phyloP scores from a whole-genome alignment of 2,329 filamentous ascomycete genomes.

The Trichoderma gracile region DNA sequence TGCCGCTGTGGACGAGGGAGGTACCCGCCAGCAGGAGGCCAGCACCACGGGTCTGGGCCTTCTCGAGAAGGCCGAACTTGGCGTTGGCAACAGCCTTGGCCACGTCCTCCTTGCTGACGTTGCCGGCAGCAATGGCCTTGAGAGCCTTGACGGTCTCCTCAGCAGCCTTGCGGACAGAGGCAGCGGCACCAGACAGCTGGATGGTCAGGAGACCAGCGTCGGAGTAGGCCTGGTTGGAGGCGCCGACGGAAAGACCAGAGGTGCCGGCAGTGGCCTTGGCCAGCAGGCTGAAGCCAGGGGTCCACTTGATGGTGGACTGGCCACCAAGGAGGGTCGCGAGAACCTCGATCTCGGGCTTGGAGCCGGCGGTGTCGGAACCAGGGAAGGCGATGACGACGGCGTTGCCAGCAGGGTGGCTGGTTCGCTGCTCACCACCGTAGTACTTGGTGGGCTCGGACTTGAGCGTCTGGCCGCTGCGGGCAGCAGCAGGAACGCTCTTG shows the following conservation, averaged over 20 bases:
- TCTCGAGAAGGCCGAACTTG: constrained; percentile 87
- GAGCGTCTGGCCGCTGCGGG: constrained; percentile 53
- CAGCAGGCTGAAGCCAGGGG: constrained; percentile 86
- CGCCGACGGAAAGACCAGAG: constrained; percentile 67
- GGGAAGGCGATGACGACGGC: constrained; percentile 89
- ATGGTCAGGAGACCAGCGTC: constrained; percentile 90
- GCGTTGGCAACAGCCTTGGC: constrained; percentile 89
- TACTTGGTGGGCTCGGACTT: constrained; percentile 74
- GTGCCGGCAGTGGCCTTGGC: constrained; percentile 72
- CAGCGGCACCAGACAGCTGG: constrained; percentile 73
- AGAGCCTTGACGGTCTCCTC: constrained; percentile 77
- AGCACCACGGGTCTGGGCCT: constrained; percentile 73
- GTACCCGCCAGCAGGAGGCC: constrained; percentile 83
- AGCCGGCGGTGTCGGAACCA: constrained; percentile 75
- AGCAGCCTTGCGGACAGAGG: constrained; percentile 71
- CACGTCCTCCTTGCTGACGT: constrained; percentile 79
- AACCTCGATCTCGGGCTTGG: constrained; percentile 88
- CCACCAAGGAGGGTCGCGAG: constrained; percentile 88
- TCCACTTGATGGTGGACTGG: constrained; percentile 92
- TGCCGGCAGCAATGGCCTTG: constrained; percentile 75
- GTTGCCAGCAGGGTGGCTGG: constrained; percentile 74
- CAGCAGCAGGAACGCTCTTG: constrained; percentile 62
- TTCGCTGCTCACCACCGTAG: constrained; percentile 92
- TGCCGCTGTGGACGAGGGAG: constrained; percentile 76
- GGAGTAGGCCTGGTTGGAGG: constrained; percentile 83